Conservation (phyloP, 1,139 yeast species). For the Kodamaea plutei region DNA sequence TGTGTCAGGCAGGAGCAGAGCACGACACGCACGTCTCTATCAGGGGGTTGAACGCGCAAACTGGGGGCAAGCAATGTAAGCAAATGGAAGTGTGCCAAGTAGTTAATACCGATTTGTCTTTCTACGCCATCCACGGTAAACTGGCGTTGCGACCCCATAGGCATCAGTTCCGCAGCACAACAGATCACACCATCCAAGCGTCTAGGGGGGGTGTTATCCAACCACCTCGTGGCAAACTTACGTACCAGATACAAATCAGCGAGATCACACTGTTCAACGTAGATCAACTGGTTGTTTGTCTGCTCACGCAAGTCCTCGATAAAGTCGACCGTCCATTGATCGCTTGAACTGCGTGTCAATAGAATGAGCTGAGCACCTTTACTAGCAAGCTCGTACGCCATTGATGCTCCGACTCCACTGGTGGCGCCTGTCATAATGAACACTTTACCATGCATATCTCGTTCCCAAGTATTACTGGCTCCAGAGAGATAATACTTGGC, state of each 20-base stretch:
- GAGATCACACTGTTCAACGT: slow-evolving; percentile 86
- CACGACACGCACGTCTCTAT: slow-evolving; percentile 82
- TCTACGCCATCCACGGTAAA: slow-evolving; percentile 81
- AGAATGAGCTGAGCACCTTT: slow-evolving; percentile 86
- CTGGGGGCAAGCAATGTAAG: slow-evolving; percentile 77
- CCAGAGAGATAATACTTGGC: slow-evolving; percentile 77
- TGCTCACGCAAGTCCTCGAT: slow-evolving; percentile 69
- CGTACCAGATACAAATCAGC: slow-evolving; percentile 73
- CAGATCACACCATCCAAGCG: slow-evolving; percentile 85
- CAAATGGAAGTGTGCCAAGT: slow-evolving; percentile 74
- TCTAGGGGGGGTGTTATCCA: slow-evolving; percentile 87
- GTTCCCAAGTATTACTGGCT: slow-evolving; percentile 78
- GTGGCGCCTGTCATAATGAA: slow-evolving; percentile 80
- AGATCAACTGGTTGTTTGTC: slow-evolving; percentile 69
- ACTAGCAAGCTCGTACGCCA: slow-evolving; percentile 68
- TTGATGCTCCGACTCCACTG: slow-evolving; percentile 78
- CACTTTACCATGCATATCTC: slow-evolving; percentile 89
- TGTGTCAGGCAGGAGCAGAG: slow-evolving; percentile 75
- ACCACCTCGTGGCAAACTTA: slow-evolving; percentile 90
- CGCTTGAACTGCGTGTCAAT: slow-evolving; percentile 60
- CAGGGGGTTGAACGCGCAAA: slow-evolving; percentile 84
- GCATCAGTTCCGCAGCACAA: slow-evolving; percentile 80
- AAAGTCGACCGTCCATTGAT: slow-evolving; percentile 76
- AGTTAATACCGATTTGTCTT: slow-evolving; percentile 77
- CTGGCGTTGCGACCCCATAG: slow-evolving; percentile 58